Percentiles rank a stretch among this genome's conserved stretches.
phyloP scores from a whole-genome alignment of 805 yeast genomes.

The Nakazawaea peltata region DNA sequence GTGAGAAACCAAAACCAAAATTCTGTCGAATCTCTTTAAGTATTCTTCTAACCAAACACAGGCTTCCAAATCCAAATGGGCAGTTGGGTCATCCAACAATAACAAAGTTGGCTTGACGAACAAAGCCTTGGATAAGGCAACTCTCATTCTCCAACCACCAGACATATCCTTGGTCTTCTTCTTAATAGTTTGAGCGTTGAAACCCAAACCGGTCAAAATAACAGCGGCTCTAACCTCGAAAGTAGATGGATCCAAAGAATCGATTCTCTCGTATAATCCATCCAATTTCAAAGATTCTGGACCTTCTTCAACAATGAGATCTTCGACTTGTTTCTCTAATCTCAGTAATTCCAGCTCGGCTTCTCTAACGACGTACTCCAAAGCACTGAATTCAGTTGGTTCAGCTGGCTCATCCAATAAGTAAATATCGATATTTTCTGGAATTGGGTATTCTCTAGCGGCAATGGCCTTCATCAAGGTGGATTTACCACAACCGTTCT shows the following conservation, averaged over 20 bases:
- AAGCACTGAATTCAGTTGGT: conserved; percentile 84
- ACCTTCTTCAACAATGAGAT: conserved; percentile 81
- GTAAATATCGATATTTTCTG: conserved; percentile 85
- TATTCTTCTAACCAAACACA: conserved; percentile 99
- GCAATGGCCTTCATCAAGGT: conserved; percentile 91
- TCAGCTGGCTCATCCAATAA: conserved; percentile 96
- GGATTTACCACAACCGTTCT: conserved; percentile 98
- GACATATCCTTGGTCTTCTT: conserved; percentile 98
- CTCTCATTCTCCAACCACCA: conserved; percentile 99
- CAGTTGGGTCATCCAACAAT: conserved; percentile 97
- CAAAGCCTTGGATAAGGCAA: conserved; percentile 93
- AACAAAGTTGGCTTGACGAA: conserved; percentile 96
- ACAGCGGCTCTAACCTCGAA: conserved; percentile 96
- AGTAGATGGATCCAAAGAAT: conserved; percentile 90
- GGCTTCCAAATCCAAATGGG: conserved; percentile 98
- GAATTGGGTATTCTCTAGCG: conserved; percentile 93
- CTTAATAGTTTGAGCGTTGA: conserved; percentile 76
- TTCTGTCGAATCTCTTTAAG: conserved; percentile 88
- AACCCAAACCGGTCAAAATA: conserved; percentile 95
- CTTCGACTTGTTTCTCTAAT: conserved; percentile 87
- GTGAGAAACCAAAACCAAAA: conserved; percentile 90
- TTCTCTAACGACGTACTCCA: conserved; percentile 94
- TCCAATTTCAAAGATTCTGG: conserved; percentile 87
- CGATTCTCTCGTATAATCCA: conserved; percentile 89
- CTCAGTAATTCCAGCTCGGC: conserved; percentile 90